Base-by-base conservation (phyloP, 1,284 basidiomycete genomes). In the Malassezia arunalokei region DNA sequence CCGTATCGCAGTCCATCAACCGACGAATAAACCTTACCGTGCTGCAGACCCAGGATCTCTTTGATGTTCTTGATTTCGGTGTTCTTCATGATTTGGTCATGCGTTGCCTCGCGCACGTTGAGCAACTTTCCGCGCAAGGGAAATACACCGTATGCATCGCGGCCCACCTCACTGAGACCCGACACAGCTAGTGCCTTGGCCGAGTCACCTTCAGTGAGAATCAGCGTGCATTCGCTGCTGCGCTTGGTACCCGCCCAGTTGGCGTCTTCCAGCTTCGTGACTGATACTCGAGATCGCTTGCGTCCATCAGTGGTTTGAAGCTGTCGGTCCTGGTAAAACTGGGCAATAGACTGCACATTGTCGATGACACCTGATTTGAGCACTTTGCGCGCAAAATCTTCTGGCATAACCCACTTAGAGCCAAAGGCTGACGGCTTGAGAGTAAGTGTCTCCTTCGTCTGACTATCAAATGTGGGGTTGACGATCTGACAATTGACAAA, bases 381-480 rank as follows among this genome's bases (percentile, higher is more conserved):
- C 47, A 96, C 83, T 77, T 91, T 95, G 77, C 94, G 95, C 77
- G 92, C 80, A 69, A 98, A 95, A 0, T 94, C 90, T 54, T 98
- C 92, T 1, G 85, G 82, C 27, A 94, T 74, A 1, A 87, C 87
- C 73, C 85, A 90, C 56, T 85, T 86, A 44, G 87, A 88, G 2
- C 80, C 81, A 71, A 98, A 99, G 71, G 94, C 92, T 43, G 83
- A 85, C 37, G 83, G 78, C 24, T 85, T 84, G 43, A 98, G 77
- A 1, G 91, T 98, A 62, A 98, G 76, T 7, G 84, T 87, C 75
- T 99, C 94, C 77, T 99, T 99, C 43, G 94, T 98, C 76, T 99
- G 94, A 77, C 89, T 91, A 79, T 99, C 92, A 75, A 99, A 99
- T 1, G 91, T 88, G 8, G 94, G 92, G 73, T 99, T 99, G 76